Evolutionary conservation across 1,284 basidiomycete genomes (phyloP).

Genomic region (Gomphus bonarii): DNA sequence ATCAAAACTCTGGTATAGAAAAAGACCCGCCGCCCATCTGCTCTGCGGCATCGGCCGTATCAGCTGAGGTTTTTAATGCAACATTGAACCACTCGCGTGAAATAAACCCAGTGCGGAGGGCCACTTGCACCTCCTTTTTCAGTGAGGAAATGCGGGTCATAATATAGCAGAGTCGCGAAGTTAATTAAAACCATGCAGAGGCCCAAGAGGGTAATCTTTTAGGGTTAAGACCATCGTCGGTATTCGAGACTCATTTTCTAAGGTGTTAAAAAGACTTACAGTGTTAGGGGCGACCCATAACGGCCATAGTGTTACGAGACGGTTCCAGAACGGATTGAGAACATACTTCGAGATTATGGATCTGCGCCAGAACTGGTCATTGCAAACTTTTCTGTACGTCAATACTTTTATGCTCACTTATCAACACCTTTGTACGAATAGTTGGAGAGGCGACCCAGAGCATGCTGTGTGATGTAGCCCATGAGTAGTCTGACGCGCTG

Average conservation of each 20-base stretch:
- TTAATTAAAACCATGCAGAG: slow-evolving; percentile 79
- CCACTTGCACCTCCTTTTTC: slow-evolving; percentile 51
- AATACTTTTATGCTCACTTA: slow-evolving; percentile 32
- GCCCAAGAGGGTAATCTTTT: slow-evolving; percentile 75
- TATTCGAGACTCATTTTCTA: background rate
- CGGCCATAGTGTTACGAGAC: slow-evolving; percentile 90
- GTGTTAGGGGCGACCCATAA: slow-evolving; percentile 84
- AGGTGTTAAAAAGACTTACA: slow-evolving; percentile 34
- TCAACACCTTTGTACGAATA: slow-evolving; percentile 65
- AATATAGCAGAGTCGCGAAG: slow-evolving; percentile 74
- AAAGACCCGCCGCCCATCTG: slow-evolving; percentile 86
- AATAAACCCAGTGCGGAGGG: slow-evolving; percentile 79
- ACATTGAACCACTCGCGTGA: slow-evolving; percentile 45
- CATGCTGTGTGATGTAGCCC: slow-evolving; percentile 44
- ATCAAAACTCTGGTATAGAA: slow-evolving; percentile 87
- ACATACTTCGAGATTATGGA: slow-evolving; percentile 72
- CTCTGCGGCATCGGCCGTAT: background rate
- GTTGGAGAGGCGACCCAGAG: slow-evolving; percentile 53
- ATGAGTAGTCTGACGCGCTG: slow-evolving; percentile 18
- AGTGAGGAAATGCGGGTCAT: slow-evolving; percentile 67
- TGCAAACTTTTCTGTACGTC: background rate
- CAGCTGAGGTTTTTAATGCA: background rate
- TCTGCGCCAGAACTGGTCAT: slow-evolving; percentile 26
- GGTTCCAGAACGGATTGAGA: slow-evolving; percentile 89
- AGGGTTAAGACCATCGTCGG: background rate